A percentile compares a stretch with the other conserved stretches of the same genome.
These are phyloP conservation scores for Wickerhamiella sorbophila DNA, from an alignment of 805 yeast genomes.

Conservation along the genomic window DNA sequence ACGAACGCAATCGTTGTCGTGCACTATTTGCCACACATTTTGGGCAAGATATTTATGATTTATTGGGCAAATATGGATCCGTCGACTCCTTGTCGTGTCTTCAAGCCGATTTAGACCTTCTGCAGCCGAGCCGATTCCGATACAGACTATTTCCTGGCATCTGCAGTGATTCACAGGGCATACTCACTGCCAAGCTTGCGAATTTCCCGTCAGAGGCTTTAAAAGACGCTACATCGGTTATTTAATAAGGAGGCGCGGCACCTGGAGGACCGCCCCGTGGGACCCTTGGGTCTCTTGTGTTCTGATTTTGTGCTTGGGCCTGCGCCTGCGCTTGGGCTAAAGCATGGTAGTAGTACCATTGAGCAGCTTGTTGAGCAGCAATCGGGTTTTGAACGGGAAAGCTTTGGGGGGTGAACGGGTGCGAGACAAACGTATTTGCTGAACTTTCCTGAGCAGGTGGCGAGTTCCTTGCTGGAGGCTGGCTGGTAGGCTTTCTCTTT, in stretches of 20 bases:
- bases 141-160: constrained; percentile 53
- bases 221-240: constrained; percentile 32
- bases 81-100: constrained; percentile 6
- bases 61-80: constrained; percentile 25
- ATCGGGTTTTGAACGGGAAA: background rate
- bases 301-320: background rate
- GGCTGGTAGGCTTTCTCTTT: constrained; percentile 23
- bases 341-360: constrained; percentile 1
- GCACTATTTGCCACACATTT: constrained; percentile 86
- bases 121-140: constrained; percentile 23
- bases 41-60: constrained; percentile 37
- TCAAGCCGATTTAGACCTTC: constrained; percentile 16
- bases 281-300: background rate
- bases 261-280: background rate
- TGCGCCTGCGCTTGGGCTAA: background rate
- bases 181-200: constrained; percentile 61
- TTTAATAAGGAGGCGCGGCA: background rate
- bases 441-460: background rate
- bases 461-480: background rate
- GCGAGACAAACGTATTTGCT: background rate
- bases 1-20: constrained; percentile 44
- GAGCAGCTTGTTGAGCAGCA: background rate
- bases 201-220: constrained; percentile 59
- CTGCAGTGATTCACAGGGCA: constrained; percentile 61
- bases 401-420: background rate